Evolutionary conservation across 352 stramenopile species (phyloP), one percentile per base, ranked within the genome.

Genomic region (Phytophthora pistaciae): DNA sequence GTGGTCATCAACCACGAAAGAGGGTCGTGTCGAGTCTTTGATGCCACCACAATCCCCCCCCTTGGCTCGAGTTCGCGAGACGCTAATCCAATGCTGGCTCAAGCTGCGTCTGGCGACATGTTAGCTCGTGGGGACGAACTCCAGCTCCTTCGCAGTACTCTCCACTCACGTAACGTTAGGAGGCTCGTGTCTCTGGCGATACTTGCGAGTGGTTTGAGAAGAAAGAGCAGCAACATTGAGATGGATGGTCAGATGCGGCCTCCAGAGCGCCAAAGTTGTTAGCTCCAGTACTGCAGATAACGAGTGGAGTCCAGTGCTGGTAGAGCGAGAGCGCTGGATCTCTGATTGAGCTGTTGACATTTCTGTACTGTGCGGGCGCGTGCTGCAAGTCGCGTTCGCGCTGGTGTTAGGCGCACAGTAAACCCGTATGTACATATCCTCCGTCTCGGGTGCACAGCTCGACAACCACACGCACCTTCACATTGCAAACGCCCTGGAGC

Each of bases 301-400:
- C 16, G 44, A 65, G 5, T 33, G 9, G 2, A 60, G 48, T 71
- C 48, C 59, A 68, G 58, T 18, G 18, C 8, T 60, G 38, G 11
- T 18, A 18, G 38, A 7, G 38, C 16, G 42, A 20, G 8, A 21
- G 42, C 23, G 42, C 42, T 50, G 49, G 44, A 67, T 36, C 20
- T 71, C 46, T 36, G 27, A 42, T 60, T 42, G 38, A 64, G 21
- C 29, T 60, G 55, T 60, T 74, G 67, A 66, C 54, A 70, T 58
- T 70, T 60, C 55, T 64, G 52, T 49, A 67, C 42, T 21, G 8
- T 2, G 16, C 10, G 42, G 5, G 29, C 63, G 33, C 42, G 54
- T 64, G 14, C 40, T 20, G 46, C 44, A 40, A 55, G 23, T 55
- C 20, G 36, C 64, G 16, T 60, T 70, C 38, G 36, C 36, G 56